Conservation (phyloP, 2,329 filamentous ascomycete species). For the Aspergillus brasiliensis region DNA sequence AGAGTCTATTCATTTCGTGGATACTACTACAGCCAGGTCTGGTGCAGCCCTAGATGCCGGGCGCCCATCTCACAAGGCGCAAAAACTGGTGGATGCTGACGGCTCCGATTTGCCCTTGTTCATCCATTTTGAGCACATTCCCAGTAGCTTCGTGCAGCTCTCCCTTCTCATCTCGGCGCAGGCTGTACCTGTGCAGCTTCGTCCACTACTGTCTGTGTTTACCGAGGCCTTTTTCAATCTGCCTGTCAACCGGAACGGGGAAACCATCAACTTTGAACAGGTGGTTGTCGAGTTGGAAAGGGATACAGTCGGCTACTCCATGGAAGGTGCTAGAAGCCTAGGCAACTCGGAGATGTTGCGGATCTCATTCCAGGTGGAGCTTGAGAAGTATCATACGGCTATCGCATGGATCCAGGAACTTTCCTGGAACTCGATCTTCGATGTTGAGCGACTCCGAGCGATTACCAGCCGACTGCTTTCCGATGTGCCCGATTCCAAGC, state of each 20-base stretch:
- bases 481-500: conserved; percentile 89
- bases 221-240: conserved; percentile 93
- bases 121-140: conserved; percentile 94
- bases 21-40: conserved; percentile 79
- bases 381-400: conserved; percentile 79
- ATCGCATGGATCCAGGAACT: conserved; percentile 84
- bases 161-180: conserved; percentile 78
- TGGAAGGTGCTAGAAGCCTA: conserved; percentile 68
- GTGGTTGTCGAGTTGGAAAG: conserved; percentile 88
- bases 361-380: conserved; percentile 82
- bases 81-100: conserved; percentile 73
- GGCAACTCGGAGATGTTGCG: conserved; percentile 80
- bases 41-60: conserved; percentile 76
- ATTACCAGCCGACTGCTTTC: conserved; percentile 79
- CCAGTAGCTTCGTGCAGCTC: conserved; percentile 88
- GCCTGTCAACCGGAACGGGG: conserved; percentile 74
- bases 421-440: conserved; percentile 87
- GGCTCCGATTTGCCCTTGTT: conserved; percentile 72
- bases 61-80: conserved; percentile 66
- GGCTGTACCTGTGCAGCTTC: conserved; percentile 74
- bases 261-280: conserved; percentile 82
- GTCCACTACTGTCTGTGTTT: conserved; percentile 82
- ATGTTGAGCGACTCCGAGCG: conserved; percentile 65
- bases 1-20: conserved; percentile 92
- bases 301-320: conserved; percentile 82